A percentile compares a stretch with the other conserved stretches of the same genome.
Evolutionary conservation across 352 stramenopile species (phyloP).

Genomic region (Phytophthora pini): DNA sequence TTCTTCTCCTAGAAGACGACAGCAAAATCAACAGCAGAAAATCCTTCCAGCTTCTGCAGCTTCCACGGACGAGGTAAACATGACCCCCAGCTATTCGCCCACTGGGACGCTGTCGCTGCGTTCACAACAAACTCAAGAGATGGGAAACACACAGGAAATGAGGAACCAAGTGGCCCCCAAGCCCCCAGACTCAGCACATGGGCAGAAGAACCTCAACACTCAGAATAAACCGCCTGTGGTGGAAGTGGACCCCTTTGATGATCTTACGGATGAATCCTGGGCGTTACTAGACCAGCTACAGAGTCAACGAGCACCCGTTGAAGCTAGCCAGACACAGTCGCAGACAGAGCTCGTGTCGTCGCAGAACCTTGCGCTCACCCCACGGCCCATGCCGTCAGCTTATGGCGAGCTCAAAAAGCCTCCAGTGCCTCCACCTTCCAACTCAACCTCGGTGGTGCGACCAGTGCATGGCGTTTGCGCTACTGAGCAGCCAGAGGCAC

Average conservation of each 20-base stretch:
- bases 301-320: conserved; percentile 46
- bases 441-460: conserved; percentile 29
- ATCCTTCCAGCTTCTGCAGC: neutral
- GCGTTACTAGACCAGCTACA: conserved; percentile 74
- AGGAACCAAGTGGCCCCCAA: conserved; percentile 4
- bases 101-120: conserved; percentile 29
- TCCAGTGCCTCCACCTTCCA: conserved; percentile 6
- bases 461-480: conserved; percentile 10
- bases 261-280: conserved; percentile 84
- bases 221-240: conserved; percentile 14
- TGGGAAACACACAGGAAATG: conserved; percentile 18
- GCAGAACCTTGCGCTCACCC: conserved; percentile 36
- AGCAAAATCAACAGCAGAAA: neutral
- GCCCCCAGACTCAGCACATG: conserved; percentile 1
- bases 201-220: conserved; percentile 12
- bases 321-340: conserved; percentile 16
- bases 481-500: conserved; percentile 3
- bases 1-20: neutral
- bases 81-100: conserved; percentile 27
- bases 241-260: conserved; percentile 58
- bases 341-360: conserved; percentile 39
- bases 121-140: conserved; percentile 19
- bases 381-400: conserved; percentile 34
- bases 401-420: conserved; percentile 16
- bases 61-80: conserved; percentile 6